Percentiles rank a stretch among this genome's conserved stretches.
These are phyloP conservation scores for Epichloe coenophiala DNA, from an alignment of 2,329 filamentous ascomycete genomes.

Conservation along the genomic window DNA sequence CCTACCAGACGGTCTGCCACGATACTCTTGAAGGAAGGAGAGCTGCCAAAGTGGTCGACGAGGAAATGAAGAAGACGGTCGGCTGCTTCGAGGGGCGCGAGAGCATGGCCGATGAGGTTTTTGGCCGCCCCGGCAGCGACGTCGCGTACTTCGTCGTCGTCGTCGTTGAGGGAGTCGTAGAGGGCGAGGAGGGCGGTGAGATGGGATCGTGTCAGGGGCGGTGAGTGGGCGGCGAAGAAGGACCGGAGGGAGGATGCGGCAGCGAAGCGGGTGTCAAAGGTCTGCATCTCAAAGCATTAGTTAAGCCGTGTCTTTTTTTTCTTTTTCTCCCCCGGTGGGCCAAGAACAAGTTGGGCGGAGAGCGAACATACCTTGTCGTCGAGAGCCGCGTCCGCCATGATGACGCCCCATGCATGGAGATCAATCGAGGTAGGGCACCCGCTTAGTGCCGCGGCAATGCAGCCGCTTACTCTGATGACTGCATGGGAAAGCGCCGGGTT, in stretches of 20 bases:
- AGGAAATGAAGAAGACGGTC: slow-evolving; percentile 32
- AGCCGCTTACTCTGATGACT: slow-evolving; percentile 33
- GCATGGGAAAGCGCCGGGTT: slow-evolving; percentile 37
- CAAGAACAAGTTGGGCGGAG: neutral
- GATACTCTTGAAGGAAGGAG: slow-evolving; percentile 24
- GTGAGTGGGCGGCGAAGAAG: slow-evolving; percentile 25
- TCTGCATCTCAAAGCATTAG: slow-evolving; percentile 22
- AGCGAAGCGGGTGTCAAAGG: slow-evolving; percentile 52
- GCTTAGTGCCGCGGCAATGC: slow-evolving; percentile 24
- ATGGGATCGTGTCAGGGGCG: slow-evolving; percentile 19
- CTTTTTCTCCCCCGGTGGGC: rapidly evolving
- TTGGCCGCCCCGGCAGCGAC: slow-evolving; percentile 39
- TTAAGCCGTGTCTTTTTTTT: neutral
- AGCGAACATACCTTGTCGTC: slow-evolving; percentile 30
- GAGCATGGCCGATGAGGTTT: slow-evolving; percentile 29
- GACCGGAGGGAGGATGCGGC: slow-evolving; percentile 41
- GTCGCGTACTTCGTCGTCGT: slow-evolving; percentile 78
- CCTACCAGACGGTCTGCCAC: slow-evolving; percentile 29
- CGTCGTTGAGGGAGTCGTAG: slow-evolving; percentile 71
- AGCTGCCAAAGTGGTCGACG: slow-evolving; percentile 18
- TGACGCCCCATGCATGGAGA: slow-evolving; percentile 31
- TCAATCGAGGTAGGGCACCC: slow-evolving; percentile 7
- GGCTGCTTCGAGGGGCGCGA: slow-evolving; percentile 35
- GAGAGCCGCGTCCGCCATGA: slow-evolving; percentile 34
- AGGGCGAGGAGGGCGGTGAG: slow-evolving; percentile 49